A percentile compares a stretch with the other conserved stretches of the same genome.
Conservation (phyloP, 2,329 filamentous ascomycete species). For the Berkeleyomyces basicola region DNA sequence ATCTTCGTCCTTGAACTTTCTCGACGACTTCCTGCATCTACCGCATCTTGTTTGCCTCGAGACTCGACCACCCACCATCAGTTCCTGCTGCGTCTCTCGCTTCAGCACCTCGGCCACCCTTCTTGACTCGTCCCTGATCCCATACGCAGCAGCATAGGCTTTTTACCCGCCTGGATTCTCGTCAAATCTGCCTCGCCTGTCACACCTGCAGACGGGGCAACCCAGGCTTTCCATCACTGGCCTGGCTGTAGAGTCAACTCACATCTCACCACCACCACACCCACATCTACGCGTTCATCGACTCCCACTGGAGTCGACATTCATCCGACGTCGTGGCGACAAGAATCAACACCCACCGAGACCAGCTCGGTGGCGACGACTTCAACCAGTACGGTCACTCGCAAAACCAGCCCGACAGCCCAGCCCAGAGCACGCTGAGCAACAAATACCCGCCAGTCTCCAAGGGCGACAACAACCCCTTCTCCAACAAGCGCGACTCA, state of each 20-base stretch:
- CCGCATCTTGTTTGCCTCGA: background rate
- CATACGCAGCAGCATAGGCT: too few relatives aligned
- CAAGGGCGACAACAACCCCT: slow-evolving; percentile 5
- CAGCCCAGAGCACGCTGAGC: slow-evolving; percentile 12
- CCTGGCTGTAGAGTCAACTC: too few relatives aligned
- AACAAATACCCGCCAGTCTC: slow-evolving; percentile 5
- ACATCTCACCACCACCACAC: background rate
- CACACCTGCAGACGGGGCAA: background rate
- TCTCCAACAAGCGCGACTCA: slow-evolving; percentile 9
- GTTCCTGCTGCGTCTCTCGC: background rate
- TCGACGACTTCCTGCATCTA: too few relatives aligned
- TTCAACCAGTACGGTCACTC: slow-evolving; percentile 13
- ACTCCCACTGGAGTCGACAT: slow-evolving; percentile 13
- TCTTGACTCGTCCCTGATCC: background rate
- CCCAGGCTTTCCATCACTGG: too few relatives aligned
- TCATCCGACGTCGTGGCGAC: slow-evolving; percentile 13
- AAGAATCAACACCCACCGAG: slow-evolving; percentile 13
- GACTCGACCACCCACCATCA: background rate
- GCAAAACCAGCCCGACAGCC: slow-evolving; percentile 12
- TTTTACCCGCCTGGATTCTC: background rate
- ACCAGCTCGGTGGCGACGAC: slow-evolving; percentile 14
- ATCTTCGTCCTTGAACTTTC: too few relatives aligned
- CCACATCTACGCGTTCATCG: slow-evolving; percentile 5
- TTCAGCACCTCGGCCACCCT: background rate
- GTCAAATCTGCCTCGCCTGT: background rate